Percentiles rank a stretch among this genome's conserved stretches.
phyloP scores from a whole-genome alignment of 305 asterid species.

The Fraxinus nigra region DNA sequence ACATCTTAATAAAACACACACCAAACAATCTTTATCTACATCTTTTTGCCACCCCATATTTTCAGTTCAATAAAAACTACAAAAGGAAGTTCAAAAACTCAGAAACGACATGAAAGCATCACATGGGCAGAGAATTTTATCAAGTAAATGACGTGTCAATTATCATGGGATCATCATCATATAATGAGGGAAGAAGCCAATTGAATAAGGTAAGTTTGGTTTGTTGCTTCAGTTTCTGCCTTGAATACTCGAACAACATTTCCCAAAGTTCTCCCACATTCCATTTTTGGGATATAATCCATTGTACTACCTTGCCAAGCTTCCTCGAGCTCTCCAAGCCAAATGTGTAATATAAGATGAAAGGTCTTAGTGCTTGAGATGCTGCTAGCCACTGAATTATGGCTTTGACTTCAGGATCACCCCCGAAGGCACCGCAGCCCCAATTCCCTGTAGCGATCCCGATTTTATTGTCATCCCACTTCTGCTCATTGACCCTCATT shows the following conservation, averaged over 20 bases:
- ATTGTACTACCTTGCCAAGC: conserved; percentile 45
- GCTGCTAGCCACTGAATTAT: conserved; percentile 91
- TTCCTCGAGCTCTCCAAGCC: conserved; percentile 49
- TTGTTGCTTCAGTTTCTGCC: conserved; percentile 47
- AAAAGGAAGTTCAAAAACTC: not conserved
- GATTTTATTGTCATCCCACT: conserved; percentile 30
- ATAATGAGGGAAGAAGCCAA: conserved; percentile 68
- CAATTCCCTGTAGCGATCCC: conserved; percentile 92
- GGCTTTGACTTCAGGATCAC: conserved; percentile 82
- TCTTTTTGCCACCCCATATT: not conserved
- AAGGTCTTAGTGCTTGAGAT: conserved; percentile 79
- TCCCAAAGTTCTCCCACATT: conserved; percentile 89
- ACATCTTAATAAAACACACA: no score
- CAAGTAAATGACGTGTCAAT: no score
- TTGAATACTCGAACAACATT: conserved; percentile 61
- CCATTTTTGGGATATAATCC: conserved; percentile 68
- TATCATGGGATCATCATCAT: not conserved
- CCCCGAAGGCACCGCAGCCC: conserved; percentile 98
- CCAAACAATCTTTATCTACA: not conserved
- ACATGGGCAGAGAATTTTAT: no score
- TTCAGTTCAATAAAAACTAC: not conserved
- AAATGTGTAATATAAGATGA: conserved; percentile 64
- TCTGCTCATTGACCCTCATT: not conserved
- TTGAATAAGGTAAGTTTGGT: conserved; percentile 50
- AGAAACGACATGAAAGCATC: not conserved